Percentiles rank a stretch among this genome's conserved stretches.
These are phyloP conservation scores for Gonapodya sp. DNA, from an alignment of 192 early-diverging fungal genomes.

Conservation along the genomic window DNA sequence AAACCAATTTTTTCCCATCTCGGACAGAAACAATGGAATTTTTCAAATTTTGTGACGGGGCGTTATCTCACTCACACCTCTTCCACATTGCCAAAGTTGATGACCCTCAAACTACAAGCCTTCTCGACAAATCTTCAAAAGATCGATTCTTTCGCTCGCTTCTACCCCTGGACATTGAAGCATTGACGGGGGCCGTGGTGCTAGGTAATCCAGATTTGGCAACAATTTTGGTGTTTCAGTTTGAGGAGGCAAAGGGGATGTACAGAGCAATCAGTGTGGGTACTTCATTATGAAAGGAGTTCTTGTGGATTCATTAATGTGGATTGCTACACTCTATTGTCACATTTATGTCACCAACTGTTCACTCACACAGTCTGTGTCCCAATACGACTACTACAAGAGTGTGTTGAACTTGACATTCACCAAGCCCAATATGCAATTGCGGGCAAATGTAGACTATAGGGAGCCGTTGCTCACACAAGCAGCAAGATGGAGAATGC, in stretches of 20 bases:
- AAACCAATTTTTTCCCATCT: too few relatives aligned
- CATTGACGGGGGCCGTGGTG: conserved; percentile 54
- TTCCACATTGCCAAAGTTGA: too few relatives aligned
- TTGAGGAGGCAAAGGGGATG: conserved; percentile 43
- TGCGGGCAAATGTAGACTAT: conserved; percentile 57
- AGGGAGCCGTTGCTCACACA: conserved; percentile 35
- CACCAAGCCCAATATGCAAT: conserved; percentile 37
- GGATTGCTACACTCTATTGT: too few relatives aligned
- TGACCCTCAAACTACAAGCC: too few relatives aligned
- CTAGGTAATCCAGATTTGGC: conserved; percentile 59
- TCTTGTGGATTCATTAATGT: too few relatives aligned
- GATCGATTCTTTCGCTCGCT: conserved; percentile 41
- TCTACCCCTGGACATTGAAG: conserved; percentile 57
- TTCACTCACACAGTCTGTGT: conserved; percentile 23
- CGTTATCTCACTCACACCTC: too few relatives aligned
- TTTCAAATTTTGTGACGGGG: too few relatives aligned
- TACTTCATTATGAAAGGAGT: too few relatives aligned
- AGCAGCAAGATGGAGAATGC: conserved; percentile 25
- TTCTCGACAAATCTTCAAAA: conserved; percentile 3
- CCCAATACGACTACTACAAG: conserved; percentile 46
- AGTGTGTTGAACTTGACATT: conserved; percentile 40
- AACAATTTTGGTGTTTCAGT: conserved; percentile 47
- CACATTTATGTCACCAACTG: too few relatives aligned
- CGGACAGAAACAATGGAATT: too few relatives aligned
- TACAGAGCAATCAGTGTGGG: conserved; percentile 22